Evolutionary conservation across 768 basidiomycete species (phyloP).

Genomic region (Lyophyllum semitale): DNA sequence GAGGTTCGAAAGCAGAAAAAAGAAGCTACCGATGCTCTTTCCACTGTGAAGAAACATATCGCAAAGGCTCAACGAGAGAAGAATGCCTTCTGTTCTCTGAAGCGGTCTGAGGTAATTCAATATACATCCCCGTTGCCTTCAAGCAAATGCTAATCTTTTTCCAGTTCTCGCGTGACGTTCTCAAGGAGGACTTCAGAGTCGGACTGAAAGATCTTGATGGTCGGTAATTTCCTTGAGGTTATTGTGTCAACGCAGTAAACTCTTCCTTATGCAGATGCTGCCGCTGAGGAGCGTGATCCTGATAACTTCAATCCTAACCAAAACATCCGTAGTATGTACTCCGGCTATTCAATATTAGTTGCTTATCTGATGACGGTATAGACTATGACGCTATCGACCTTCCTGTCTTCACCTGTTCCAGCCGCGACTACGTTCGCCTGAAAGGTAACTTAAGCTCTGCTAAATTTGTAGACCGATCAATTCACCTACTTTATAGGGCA

Average conservation of each 20-base stretch:
- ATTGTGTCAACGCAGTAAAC: not conserved
- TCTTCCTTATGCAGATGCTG: slow-evolving; percentile 40
- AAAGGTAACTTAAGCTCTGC: slow-evolving; percentile 47
- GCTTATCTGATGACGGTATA: slow-evolving; percentile 17
- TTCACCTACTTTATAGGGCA: slow-evolving; percentile 38
- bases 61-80: slow-evolving; percentile 55
- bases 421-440: slow-evolving; percentile 60
- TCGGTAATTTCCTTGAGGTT: slow-evolving; percentile 19
- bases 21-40: slow-evolving; percentile 31
- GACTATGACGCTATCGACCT: slow-evolving; percentile 63
- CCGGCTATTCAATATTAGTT: not conserved
- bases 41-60: slow-evolving; percentile 42
- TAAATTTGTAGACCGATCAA: too few relatives aligned
- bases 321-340: slow-evolving; percentile 48
- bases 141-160: slow-evolving; percentile 3
- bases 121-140: not conserved
- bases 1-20: slow-evolving; percentile 38
- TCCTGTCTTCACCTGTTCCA: slow-evolving; percentile 63
- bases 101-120: slow-evolving; percentile 49
- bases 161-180: slow-evolving; percentile 55
- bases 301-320: slow-evolving; percentile 54
- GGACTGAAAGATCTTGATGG: slow-evolving; percentile 64
- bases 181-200: slow-evolving; percentile 61
- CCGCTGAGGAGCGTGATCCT: slow-evolving; percentile 58
- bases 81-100: slow-evolving; percentile 62